A percentile compares a stretch with the other conserved stretches of the same genome.
Conservation (phyloP, 805 yeast species). For the Kodamaea kakaduensis region DNA sequence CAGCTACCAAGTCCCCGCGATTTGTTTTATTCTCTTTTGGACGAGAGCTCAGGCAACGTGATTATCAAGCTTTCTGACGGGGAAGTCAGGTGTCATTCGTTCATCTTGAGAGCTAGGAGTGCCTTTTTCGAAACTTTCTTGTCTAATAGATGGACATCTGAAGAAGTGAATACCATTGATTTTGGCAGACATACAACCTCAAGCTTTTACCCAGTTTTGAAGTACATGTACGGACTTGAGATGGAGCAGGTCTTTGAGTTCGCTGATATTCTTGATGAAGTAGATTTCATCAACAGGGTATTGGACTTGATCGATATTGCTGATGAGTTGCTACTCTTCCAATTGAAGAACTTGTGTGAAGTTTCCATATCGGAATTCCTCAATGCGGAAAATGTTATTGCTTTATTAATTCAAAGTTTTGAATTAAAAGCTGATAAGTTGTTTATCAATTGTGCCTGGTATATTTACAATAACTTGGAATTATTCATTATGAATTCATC, state of each 20-base stretch:
- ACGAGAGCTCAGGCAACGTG: slow-evolving; percentile 34
- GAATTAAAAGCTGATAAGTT: slow-evolving; percentile 50
- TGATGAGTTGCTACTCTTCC: slow-evolving; percentile 60
- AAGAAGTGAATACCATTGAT: slow-evolving; percentile 23
- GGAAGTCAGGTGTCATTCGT: slow-evolving; percentile 43
- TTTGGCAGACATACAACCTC: slow-evolving; percentile 40
- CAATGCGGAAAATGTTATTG: slow-evolving; percentile 54
- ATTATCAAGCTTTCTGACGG: slow-evolving; percentile 46
- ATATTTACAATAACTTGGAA: slow-evolving; percentile 61
- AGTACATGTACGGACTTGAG: slow-evolving; percentile 54
- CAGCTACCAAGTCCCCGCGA: background rate
- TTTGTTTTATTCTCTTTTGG: slow-evolving; percentile 2
- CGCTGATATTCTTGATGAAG: slow-evolving; percentile 28
- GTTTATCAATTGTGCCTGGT: slow-evolving; percentile 62
- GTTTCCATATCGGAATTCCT: slow-evolving; percentile 53
- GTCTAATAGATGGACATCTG: slow-evolving; percentile 49
- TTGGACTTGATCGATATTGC: slow-evolving; percentile 58
- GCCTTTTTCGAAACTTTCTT: slow-evolving; percentile 61
- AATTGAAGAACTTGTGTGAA: slow-evolving; percentile 60
- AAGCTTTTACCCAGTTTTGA: slow-evolving; percentile 48
- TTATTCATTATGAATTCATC: slow-evolving; percentile 48
- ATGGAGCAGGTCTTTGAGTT: slow-evolving; percentile 39
- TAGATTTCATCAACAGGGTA: slow-evolving; percentile 44
- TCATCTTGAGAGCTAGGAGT: slow-evolving; percentile 52
- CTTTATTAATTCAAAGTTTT: slow-evolving; percentile 53